These are phyloP conservation scores for Starmerella stellata DNA, from an alignment of 805 yeast genomes.

Conservation along the genomic window DNA sequence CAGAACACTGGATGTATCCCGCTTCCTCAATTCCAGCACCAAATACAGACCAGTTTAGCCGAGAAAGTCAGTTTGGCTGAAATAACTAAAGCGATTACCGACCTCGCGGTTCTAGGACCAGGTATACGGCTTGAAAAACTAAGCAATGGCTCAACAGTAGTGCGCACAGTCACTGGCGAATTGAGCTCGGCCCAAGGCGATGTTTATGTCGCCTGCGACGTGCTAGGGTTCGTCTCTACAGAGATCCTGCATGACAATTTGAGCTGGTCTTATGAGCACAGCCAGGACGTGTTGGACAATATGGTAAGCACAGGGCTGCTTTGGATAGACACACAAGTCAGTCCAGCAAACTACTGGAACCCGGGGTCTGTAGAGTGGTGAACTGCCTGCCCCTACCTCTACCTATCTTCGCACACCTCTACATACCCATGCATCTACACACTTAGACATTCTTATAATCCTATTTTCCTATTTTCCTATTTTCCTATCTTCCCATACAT, in stretches of 20 bases:
- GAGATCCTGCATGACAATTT: constrained; percentile 53
- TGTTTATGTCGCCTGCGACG: constrained; percentile 58
- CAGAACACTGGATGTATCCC: constrained; percentile 71
- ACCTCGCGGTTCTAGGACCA: constrained; percentile 42
- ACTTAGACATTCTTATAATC: too few species aligned
- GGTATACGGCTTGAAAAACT: constrained; percentile 50
- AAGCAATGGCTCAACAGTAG: constrained; percentile 35
- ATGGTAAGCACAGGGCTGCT: constrained; percentile 67
- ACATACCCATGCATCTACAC: too few species aligned
- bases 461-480: too few species aligned
- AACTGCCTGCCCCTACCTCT: too few species aligned
- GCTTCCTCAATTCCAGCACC: constrained; percentile 32
- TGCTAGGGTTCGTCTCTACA: constrained; percentile 55
- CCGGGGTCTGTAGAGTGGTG: constrained; percentile 12
- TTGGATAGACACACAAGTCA: constrained; percentile 51
- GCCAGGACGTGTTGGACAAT: constrained; percentile 48
- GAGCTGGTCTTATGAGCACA: constrained; percentile 50
- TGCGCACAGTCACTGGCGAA: constrained; percentile 46
- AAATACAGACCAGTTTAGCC: constrained; percentile 14
- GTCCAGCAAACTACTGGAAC: constrained; percentile 24
- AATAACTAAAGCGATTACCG: constrained; percentile 35
- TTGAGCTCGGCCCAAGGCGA: constrained; percentile 49
- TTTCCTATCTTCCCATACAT: too few species aligned
- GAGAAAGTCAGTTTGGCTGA: constrained; percentile 29
- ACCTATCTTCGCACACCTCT: too few species aligned